A percentile compares a stretch with the other conserved stretches of the same genome.
These are phyloP conservation scores for Nigrograna mackinnonii DNA, from an alignment of 2,329 filamentous ascomycete species.

Conservation along the genomic window DNA sequence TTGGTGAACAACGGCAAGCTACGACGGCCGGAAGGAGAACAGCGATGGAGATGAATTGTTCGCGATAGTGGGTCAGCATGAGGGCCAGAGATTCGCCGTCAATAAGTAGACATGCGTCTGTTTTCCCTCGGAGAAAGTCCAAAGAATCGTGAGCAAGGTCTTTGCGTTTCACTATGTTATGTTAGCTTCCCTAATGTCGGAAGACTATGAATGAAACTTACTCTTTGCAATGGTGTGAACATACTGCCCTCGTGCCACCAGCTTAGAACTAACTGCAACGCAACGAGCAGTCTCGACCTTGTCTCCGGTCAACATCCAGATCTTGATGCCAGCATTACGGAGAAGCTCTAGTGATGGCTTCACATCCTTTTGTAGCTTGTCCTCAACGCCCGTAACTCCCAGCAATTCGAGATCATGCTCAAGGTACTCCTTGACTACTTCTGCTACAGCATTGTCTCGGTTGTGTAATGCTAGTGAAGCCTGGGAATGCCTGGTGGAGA, in stretches of 20 bases:
- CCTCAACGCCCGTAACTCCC: conserved; percentile 97
- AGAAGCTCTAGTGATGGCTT: conserved; percentile 94
- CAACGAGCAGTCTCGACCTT: conserved; percentile 98
- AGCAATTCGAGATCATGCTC: conserved; percentile 89
- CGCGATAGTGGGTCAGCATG: conserved; percentile 79
- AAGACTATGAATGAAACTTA: conserved; percentile 18
- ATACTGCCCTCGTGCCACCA: conserved; percentile 91
- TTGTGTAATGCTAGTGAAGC: conserved; percentile 79
- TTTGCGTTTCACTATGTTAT: conserved; percentile 67
- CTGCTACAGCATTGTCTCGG: conserved; percentile 80
- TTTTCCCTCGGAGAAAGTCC: conserved; percentile 83
- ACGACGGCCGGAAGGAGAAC: conserved; percentile 90
- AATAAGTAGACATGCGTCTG: conserved; percentile 85
- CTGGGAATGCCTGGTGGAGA: conserved; percentile 73
- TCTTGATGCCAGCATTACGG: conserved; percentile 96
- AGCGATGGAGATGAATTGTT: conserved; percentile 85
- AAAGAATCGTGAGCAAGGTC: conserved; percentile 85
- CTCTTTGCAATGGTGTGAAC: conserved; percentile 88
- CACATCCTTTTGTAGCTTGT: conserved; percentile 93
- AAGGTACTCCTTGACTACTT: conserved; percentile 77
- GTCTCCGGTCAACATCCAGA: conserved; percentile 99
- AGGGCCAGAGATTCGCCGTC: conserved; percentile 89
- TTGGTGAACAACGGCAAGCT: conserved; percentile 94
- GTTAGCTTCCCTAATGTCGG: conserved; percentile 12
- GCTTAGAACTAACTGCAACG: conserved; percentile 91